Percentiles rank a stretch among this genome's conserved stretches.
These are phyloP conservation scores for Hygrophorus russula DNA, from an alignment of 768 basidiomycete genomes.

Conservation along the genomic window DNA sequence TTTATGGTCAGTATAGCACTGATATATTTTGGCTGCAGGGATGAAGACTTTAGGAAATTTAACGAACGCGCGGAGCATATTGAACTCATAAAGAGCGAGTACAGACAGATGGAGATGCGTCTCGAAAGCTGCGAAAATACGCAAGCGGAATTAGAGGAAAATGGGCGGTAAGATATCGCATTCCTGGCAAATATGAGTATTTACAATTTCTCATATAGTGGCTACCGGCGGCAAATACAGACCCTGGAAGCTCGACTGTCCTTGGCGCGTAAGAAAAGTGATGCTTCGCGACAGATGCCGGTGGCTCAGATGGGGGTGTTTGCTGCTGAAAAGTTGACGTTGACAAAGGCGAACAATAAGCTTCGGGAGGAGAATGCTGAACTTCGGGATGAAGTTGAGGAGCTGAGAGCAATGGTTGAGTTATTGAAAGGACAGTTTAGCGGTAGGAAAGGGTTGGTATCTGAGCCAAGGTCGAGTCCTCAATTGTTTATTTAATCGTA, in stretches of 20 bases:
- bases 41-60: conserved; percentile 60
- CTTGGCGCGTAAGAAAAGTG: conserved; percentile 30
- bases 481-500: conserved; percentile 15
- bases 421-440: conserved; percentile 45
- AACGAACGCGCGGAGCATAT: conserved; percentile 54
- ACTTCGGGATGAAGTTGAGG: conserved; percentile 37
- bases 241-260: conserved; percentile 46
- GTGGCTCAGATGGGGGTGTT: conserved; percentile 34
- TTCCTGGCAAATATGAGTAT: not conserved
- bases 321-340: conserved; percentile 31
- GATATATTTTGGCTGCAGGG: conserved; percentile 33
- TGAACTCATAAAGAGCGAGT: conserved; percentile 40
- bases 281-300: conserved; percentile 17
- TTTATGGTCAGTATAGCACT: not conserved
- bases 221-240: conserved; percentile 49
- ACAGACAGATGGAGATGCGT: conserved; percentile 55
- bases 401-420: conserved; percentile 63
- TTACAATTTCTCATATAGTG: conserved; percentile 21
- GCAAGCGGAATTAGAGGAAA: conserved; percentile 43
- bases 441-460: conserved; percentile 29
- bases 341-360: conserved; percentile 38
- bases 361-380: conserved; percentile 47
- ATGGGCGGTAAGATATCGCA: conserved; percentile 36
- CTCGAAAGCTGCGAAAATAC: conserved; percentile 47
- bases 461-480: conserved; percentile 36